These are phyloP conservation scores for Avena atlantica DNA, from an alignment of 176 grass and related monocot species.

Conservation along the genomic window DNA sequence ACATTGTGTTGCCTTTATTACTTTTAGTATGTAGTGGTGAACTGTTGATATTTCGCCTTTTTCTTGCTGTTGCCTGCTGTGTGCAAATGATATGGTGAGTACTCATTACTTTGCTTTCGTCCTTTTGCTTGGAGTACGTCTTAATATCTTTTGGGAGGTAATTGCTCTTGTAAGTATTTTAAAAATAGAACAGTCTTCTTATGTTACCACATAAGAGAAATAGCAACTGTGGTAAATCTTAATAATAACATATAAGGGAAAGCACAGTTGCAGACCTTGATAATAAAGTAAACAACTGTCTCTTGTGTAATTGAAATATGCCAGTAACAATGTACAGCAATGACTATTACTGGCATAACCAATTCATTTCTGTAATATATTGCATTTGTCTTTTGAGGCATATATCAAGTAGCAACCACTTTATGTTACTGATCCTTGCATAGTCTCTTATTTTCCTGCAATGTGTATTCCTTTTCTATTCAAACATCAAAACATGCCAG, in stretches of 20 bases:
- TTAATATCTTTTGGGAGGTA: constrained; percentile 24
- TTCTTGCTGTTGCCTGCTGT: constrained; percentile 17
- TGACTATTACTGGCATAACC: constrained; percentile 20
- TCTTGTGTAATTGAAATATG: constrained; percentile 29
- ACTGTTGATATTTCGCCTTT: constrained; percentile 31
- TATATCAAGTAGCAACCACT: constrained; percentile 32
- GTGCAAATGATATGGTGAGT: constrained; percentile 22
- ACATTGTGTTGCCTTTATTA: constrained; percentile 39
- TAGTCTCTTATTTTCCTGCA: constrained; percentile 10
- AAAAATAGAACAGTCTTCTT: neutral
- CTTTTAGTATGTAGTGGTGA: constrained; percentile 24
- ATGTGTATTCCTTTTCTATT: constrained; percentile 10
- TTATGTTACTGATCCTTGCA: constrained; percentile 21
- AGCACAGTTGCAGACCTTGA: constrained; percentile 25
- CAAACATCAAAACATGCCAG: constrained; percentile 29
- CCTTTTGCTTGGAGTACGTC: neutral
- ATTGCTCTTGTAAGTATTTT: constrained; percentile 27
- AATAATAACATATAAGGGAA: constrained; percentile 22
- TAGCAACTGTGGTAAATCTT: neutral
- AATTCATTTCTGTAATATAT: constrained; percentile 6
- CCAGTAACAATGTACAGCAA: neutral
- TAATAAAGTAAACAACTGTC: neutral
- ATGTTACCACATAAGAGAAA: neutral
- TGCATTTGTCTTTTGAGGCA: constrained; percentile 31
- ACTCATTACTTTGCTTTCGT: constrained; percentile 29